These are phyloP conservation scores for Leucogyrophana mollusca DNA, from an alignment of 768 basidiomycete species.

Conservation along the genomic window DNA sequence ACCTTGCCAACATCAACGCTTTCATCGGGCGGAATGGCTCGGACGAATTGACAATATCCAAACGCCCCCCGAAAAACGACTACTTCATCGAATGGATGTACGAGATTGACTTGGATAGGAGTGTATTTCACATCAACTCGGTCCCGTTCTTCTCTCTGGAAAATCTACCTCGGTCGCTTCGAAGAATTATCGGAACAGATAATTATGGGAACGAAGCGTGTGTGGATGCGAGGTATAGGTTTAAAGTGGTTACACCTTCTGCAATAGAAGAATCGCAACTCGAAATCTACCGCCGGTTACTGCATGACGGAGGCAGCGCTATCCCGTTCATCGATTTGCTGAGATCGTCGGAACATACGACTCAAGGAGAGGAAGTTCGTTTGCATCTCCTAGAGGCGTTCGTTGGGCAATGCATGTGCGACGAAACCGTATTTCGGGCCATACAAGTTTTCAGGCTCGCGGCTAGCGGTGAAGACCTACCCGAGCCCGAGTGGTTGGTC, in stretches of 20 bases:
- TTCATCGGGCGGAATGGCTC: not conserved
- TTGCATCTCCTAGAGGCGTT: not conserved
- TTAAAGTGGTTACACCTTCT: too few species aligned
- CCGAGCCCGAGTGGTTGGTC: not conserved
- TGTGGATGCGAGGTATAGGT: too few species aligned
- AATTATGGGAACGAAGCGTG: too few species aligned
- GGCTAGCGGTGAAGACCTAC: too few species aligned
- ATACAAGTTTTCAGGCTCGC: too few species aligned
- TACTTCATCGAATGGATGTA: conserved; percentile 28
- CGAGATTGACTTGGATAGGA: conserved; percentile 27
- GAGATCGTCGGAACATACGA: too few species aligned
- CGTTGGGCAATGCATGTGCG: not conserved
- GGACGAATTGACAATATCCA: not conserved
- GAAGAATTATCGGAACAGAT: too few species aligned
- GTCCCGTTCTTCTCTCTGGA: conserved; percentile 7
- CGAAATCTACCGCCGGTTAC: too few species aligned
- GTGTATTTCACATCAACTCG: conserved; percentile 20
- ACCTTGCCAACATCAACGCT: not conserved
- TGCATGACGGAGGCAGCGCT: too few species aligned
- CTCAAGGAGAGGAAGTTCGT: not conserved
- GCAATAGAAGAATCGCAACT: too few species aligned
- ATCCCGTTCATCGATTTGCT: too few species aligned
- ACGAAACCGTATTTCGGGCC: too few species aligned
- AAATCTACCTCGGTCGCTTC: conserved; percentile 4
- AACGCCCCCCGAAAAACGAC: conserved; percentile 12